Evolutionary conservation across 2,329 filamentous ascomycete genomes (phyloP), one percentile per base, ranked within the genome.

Genomic region (Torrubiella hemipterigena): DNA sequence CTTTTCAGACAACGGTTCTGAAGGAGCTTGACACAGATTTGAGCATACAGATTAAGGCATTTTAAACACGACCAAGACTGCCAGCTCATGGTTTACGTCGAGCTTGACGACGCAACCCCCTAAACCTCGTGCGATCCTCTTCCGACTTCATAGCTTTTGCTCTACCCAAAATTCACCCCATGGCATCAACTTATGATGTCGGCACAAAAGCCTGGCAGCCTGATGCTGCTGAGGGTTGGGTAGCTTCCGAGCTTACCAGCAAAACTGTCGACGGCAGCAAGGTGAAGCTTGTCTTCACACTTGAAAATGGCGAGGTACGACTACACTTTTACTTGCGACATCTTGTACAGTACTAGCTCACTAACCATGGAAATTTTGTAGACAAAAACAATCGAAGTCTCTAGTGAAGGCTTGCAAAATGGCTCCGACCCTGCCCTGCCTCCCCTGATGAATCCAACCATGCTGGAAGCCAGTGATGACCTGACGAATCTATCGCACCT

Each of bases 151-250:
- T n/a, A n/a, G 22, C 22, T n/a, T 24, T 24, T 11, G 14, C 22
- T 24, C 22, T 11, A 6, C 6, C 22, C n/a, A 36, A 23, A 31
- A 15, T n/a, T 24, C 29, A 25, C 55, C 56, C 54, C 60, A 93
- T 94, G 87, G 84, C 85, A 66, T 82, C 93, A 61, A 84, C 75
- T 55, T 96, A 93, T 65, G 87, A 96, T 69, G 76, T 95, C 53
- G 91, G 89, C 54, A 96, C 89, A 50, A 78, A 85, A 73, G 91
- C 87, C 55, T 98, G 91, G 91, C 91, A 96, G 73, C 87, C 91
- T 48, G 91, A 98, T 67, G 66, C 75, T 56, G 83, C 83, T 39
- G 89, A 98, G 61, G 91, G 91, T 63, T 98, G 91, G 89, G 77
- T 98, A 57, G 82, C 87, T 54, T 95, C 91, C 28, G 87, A 96